A percentile compares a stretch with the other conserved stretches of the same genome.
These are phyloP conservation scores for Phaeosphaeria sp. DNA, from an alignment of 2,329 filamentous ascomycete species.

Conservation along the genomic window DNA sequence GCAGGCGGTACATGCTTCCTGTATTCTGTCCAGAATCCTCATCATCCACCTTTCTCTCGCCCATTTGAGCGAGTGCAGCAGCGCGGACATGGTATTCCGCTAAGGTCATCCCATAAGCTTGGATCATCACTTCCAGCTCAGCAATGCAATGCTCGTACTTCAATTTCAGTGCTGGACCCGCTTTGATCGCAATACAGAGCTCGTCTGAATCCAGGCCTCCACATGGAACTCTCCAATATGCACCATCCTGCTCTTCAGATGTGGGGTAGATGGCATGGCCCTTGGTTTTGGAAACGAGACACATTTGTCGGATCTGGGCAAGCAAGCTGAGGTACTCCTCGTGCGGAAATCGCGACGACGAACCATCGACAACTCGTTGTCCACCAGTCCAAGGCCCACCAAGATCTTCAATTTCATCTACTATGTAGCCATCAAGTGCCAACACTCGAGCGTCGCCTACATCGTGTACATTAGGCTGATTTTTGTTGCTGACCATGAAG, in stretches of 20 bases:
- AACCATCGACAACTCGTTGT: neutral
- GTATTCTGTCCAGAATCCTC: neutral
- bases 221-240: conserved; percentile 1
- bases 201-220: neutral
- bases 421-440: neutral
- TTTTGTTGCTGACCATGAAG: neutral
- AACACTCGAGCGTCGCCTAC: neutral
- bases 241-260: neutral
- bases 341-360: neutral
- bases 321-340: neutral
- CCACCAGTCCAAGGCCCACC: neutral
- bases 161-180: neutral
- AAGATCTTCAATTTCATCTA: conserved; percentile 1
- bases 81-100: neutral
- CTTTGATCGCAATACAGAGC: neutral
- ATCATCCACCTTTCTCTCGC: neutral
- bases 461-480: neutral
- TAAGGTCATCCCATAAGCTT: neutral
- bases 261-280: neutral
- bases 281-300: conserved; percentile 1
- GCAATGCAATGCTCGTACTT: conserved; percentile 2
- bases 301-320: conserved; percentile 1
- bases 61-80: neutral
- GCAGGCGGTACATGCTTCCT: neutral
- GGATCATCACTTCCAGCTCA: neutral